Conservation (phyloP, 1,139 yeast species). For the Candida labiduridarum region DNA sequence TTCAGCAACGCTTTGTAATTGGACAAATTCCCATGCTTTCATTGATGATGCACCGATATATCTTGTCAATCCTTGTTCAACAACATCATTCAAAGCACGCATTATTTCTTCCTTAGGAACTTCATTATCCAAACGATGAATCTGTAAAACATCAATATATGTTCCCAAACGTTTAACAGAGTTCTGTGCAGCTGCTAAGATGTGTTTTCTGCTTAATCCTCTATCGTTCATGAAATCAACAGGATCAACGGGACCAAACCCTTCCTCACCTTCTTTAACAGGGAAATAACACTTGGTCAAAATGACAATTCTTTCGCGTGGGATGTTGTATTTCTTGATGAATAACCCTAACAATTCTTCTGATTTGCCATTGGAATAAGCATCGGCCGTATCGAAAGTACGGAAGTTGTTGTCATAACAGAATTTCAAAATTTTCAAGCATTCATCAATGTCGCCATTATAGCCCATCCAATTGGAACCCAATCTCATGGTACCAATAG, state of each 20-base stretch:
- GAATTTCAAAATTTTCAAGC: conserved; percentile 40
- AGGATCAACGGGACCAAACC: conserved; percentile 11
- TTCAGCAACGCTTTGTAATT: conserved; percentile 56
- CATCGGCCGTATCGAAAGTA: conserved; percentile 35
- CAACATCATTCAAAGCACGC: conserved; percentile 55
- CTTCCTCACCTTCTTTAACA: conserved; percentile 17
- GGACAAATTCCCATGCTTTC: conserved; percentile 50
- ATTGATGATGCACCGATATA: conserved; percentile 65
- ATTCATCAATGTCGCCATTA: conserved; percentile 13
- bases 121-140: conserved; percentile 49
- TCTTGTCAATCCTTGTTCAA: conserved; percentile 48
- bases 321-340: conserved; percentile 22
- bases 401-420: conserved; percentile 53
- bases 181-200: conserved; percentile 50
- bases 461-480: conserved; percentile 5
- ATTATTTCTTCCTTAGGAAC: conserved; percentile 53
- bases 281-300: conserved; percentile 36
- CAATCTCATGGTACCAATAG: conserved; percentile 5
- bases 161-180: conserved; percentile 55
- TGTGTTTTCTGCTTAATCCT: conserved; percentile 50
- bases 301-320: too few relatives aligned
- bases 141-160: too few relatives aligned
- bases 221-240: conserved; percentile 12
- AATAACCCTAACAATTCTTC: conserved; percentile 24
- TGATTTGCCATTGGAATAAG: conserved; percentile 30